Conservation (phyloP, 2,329 filamentous ascomycete genomes). For the Dissoconium aciculare region DNA sequence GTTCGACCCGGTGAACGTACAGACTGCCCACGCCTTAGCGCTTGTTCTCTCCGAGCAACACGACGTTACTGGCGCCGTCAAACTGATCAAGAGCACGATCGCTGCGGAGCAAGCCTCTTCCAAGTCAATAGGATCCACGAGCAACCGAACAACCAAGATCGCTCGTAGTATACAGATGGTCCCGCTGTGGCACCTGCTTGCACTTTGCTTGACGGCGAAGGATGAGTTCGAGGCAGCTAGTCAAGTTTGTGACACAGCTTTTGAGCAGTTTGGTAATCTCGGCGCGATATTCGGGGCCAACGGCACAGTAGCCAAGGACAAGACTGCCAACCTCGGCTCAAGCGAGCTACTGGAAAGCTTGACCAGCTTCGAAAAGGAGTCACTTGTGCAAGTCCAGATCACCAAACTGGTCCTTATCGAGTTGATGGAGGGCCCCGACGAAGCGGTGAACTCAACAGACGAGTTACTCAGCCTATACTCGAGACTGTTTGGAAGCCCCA, state of each 20-base stretch:
- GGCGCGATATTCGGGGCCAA: constrained; percentile 37
- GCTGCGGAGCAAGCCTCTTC: constrained; percentile 29
- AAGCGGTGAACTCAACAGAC: constrained; percentile 75
- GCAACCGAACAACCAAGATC: constrained; percentile 5
- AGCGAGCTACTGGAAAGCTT: constrained; percentile 58
- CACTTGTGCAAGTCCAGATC: constrained; percentile 87
- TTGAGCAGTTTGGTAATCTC: constrained; percentile 72
- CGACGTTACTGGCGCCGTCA: constrained; percentile 65
- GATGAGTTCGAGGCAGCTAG: constrained; percentile 71
- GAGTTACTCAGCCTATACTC: constrained; percentile 73
- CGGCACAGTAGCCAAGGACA: constrained; percentile 11
- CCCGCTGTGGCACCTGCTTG: constrained; percentile 80
- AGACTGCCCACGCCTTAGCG: constrained; percentile 65
- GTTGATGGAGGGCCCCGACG: constrained; percentile 64
- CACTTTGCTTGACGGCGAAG: constrained; percentile 69
- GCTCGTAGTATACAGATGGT: constrained; percentile 49
- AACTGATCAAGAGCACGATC: constrained; percentile 64
- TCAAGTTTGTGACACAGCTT: constrained; percentile 74
- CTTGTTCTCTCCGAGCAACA: constrained; percentile 79
- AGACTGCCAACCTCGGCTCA: constrained; percentile 7
- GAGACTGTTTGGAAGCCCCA: constrained; percentile 57
- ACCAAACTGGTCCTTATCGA: constrained; percentile 79
- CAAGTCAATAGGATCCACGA: neutral
- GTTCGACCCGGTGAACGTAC: constrained; percentile 40
- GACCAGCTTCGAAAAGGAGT: constrained; percentile 70